A percentile compares a stretch with the other conserved stretches of the same genome.
These are phyloP conservation scores for Fraxinus pennsylvanica DNA, from an alignment of 257 asterid species.

Conservation along the genomic window DNA sequence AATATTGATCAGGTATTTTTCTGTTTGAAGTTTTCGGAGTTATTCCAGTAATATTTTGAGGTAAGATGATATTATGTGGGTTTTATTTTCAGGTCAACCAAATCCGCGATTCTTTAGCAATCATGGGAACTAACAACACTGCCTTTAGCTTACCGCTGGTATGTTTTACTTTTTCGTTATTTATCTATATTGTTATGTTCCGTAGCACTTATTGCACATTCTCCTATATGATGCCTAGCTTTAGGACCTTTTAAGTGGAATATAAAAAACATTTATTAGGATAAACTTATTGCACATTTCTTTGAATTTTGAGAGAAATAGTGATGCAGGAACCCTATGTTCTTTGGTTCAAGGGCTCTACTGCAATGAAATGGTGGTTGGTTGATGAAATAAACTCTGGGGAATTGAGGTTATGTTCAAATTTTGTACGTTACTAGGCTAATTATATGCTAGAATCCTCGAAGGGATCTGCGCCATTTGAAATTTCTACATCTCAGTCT, in stretches of 20 bases:
- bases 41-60: constrained; percentile 18
- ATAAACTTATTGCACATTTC: background rate
- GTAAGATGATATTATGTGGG: background rate
- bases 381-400: background rate
- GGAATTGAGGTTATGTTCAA: background rate
- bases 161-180: constrained; percentile 19
- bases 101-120: constrained; percentile 91
- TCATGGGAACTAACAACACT: constrained; percentile 93
- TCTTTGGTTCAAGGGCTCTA: background rate
- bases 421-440: background rate
- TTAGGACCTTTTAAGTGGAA: background rate
- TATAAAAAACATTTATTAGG: constrained; percentile 1
- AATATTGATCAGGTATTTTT: constrained; percentile 74
- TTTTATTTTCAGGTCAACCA: constrained; percentile 71
- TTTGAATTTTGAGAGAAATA: background rate
- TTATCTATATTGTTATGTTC: constrained; percentile 1
- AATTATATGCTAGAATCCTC: background rate
- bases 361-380: background rate
- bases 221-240: background rate
- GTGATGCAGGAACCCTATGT: background rate
- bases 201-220: background rate
- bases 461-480: background rate
- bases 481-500: background rate
- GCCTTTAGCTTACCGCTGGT: constrained; percentile 99
- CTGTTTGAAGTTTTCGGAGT: constrained; percentile 14